A percentile compares a stretch with the other conserved stretches of the same genome.
Conservation (phyloP, 371 early-diverging fungal genomes). For the Basidiobolus meristosporus region DNA sequence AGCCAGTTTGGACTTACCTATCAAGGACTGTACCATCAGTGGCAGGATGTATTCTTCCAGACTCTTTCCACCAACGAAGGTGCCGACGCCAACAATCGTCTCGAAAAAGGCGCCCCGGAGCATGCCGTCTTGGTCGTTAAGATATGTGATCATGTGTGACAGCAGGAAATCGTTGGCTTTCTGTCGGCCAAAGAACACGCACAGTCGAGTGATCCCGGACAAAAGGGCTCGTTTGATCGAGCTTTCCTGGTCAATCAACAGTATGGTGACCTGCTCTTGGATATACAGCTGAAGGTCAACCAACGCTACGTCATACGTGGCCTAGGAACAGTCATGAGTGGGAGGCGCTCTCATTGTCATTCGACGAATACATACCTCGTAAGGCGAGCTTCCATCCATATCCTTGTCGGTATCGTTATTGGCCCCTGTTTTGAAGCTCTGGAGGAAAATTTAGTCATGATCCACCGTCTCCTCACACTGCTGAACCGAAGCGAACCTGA, state of each 20-base stretch:
- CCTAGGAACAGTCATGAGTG: slow-evolving; percentile 13
- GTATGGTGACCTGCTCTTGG: slow-evolving; percentile 42
- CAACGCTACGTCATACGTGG: slow-evolving; percentile 48
- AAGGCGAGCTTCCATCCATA: no score
- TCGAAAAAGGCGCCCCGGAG: slow-evolving; percentile 83
- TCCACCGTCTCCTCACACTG: no score
- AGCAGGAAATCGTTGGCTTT: slow-evolving; percentile 69
- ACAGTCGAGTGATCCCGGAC: slow-evolving; percentile 49
- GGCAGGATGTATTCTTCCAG: slow-evolving; percentile 84
- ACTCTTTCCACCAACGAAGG: slow-evolving; percentile 66
- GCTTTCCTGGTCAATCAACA: slow-evolving; percentile 50
- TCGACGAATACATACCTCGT: no score
- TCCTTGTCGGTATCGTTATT: no score
- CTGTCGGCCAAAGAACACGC: slow-evolving; percentile 69
- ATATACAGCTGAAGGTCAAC: slow-evolving; percentile 50
- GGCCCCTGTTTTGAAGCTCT: no score
- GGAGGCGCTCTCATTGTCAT: no score
- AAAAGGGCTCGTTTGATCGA: slow-evolving; percentile 60
- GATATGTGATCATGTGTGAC: slow-evolving; percentile 83
- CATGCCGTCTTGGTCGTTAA: slow-evolving; percentile 86
- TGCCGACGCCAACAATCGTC: slow-evolving; percentile 72
- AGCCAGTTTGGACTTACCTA: slow-evolving; percentile 19
- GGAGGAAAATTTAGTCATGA: no score
- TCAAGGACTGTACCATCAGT: slow-evolving; percentile 76
- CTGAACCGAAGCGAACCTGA: slow-evolving; percentile 11